A percentile compares a stretch with the other conserved stretches of the same genome.
Conservation (phyloP, 2,329 filamentous ascomycete species). For the Neobulgaria alba region DNA sequence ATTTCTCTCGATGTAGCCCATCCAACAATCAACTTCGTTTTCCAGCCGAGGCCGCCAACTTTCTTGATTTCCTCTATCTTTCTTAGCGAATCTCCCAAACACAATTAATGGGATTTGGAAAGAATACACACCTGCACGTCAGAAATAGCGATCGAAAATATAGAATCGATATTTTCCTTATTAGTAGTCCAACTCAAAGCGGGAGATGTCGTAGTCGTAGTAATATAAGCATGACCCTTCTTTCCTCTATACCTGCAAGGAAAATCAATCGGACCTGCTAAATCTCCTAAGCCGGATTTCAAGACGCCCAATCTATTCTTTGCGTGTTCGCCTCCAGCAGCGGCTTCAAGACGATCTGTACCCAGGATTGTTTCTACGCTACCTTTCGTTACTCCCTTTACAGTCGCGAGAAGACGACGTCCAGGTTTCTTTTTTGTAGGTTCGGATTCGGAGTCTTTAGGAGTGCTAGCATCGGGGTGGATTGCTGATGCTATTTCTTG, state of each 20-base stretch:
- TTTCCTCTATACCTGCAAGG: slow-evolving; percentile 60
- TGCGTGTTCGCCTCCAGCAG: slow-evolving; percentile 47
- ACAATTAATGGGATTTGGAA: neutral
- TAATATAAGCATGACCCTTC: slow-evolving; percentile 62
- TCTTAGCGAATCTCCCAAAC: neutral
- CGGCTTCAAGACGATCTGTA: slow-evolving; percentile 58
- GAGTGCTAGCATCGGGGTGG: slow-evolving; percentile 33
- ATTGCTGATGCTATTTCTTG: slow-evolving; percentile 27
- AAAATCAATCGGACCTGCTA: slow-evolving; percentile 65
- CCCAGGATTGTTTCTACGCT: slow-evolving; percentile 64
- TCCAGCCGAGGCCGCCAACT: slow-evolving; percentile 76
- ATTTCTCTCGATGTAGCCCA: slow-evolving; percentile 69
- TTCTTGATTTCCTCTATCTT: slow-evolving; percentile 56
- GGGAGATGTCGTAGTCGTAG: slow-evolving; percentile 56
- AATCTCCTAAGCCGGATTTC: slow-evolving; percentile 32
- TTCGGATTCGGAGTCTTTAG: slow-evolving; percentile 6
- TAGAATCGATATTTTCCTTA: slow-evolving; percentile 44
- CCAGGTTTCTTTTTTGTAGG: slow-evolving; percentile 23
- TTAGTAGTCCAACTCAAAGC: slow-evolving; percentile 44
- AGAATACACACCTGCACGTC: slow-evolving; percentile 44
- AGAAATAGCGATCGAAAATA: slow-evolving; percentile 61
- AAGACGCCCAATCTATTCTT: slow-evolving; percentile 63
- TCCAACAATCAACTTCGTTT: slow-evolving; percentile 71
- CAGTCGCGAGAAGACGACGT: slow-evolving; percentile 42
- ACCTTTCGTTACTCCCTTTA: slow-evolving; percentile 54